Evolutionary conservation across 78 protist genomes (phyloP).

Genomic region (Anaeramoeba ignava): DNA sequence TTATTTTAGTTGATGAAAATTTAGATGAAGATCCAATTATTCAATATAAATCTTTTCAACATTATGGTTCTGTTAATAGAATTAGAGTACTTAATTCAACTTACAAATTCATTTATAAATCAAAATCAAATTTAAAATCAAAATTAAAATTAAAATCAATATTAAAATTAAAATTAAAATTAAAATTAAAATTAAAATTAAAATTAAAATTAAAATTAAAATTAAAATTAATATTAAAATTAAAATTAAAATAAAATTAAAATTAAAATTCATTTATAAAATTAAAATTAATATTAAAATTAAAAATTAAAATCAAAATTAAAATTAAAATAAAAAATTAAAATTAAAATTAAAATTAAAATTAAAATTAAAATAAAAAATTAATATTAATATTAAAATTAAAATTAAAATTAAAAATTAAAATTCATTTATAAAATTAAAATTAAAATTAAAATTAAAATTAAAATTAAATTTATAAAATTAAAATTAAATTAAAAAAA

Average conservation of each 20-base stretch:
- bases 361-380: background rate
- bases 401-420: background rate
- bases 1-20: slow-evolving; percentile 39
- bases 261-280: background rate
- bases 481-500: slow-evolving; percentile 64
- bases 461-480: slow-evolving; percentile 45
- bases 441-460: background rate
- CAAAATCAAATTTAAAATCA: too few species aligned
- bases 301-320: background rate
- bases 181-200: too few species aligned
- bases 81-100: too few species aligned
- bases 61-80: slow-evolving; percentile 65
- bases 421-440: slow-evolving; percentile 6
- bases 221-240: background rate
- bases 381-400: background rate
- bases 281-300: background rate
- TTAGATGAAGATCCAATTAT: slow-evolving; percentile 53
- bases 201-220: too few species aligned
- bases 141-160: too few species aligned
- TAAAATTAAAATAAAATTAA: background rate
- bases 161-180: too few species aligned
- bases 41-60: slow-evolving; percentile 23
- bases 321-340: background rate
- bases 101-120: too few species aligned
- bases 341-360: slow-evolving; percentile 49